These are phyloP conservation scores for Corchorus capsularis DNA, from an alignment of 345 rosid genomes.

Conservation along the genomic window DNA sequence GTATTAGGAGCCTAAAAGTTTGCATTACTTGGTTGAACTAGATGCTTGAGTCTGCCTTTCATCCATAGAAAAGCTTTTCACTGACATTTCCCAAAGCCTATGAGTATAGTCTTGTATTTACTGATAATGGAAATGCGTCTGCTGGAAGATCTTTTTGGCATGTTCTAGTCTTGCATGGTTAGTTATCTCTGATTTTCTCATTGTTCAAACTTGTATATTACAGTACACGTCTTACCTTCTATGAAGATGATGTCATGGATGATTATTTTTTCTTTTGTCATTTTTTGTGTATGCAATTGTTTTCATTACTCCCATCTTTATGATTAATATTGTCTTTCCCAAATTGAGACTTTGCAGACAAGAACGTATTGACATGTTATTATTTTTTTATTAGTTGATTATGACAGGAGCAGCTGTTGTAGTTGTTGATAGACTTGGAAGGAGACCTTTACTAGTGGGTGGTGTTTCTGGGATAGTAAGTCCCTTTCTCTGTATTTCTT, in stretches of 20 bases:
- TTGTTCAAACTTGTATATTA: neutral
- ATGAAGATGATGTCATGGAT: neutral
- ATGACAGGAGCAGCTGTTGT: conserved; percentile 92
- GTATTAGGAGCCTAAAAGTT: neutral
- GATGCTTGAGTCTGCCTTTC: neutral
- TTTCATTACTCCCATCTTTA: neutral
- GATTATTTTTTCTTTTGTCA: neutral
- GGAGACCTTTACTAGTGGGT: conserved; percentile 86
- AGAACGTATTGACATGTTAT: neutral
- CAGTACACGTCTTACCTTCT: neutral
- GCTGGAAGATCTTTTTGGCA: neutral
- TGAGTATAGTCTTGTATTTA: neutral
- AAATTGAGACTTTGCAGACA: neutral
- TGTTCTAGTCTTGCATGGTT: neutral
- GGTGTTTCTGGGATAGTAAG: conserved; percentile 93
- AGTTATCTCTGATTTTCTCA: neutral
- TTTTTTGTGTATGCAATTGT: neutral
- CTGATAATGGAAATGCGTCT: neutral
- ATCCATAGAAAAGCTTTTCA: conserved; percentile 1
- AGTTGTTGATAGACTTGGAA: conserved; percentile 86
- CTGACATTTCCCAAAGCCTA: neutral
- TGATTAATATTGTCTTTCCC: neutral
- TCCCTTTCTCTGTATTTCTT: conserved; percentile 22
- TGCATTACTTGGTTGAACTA: neutral
- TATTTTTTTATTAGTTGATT: conserved; percentile 57